Evolutionary conservation across 2,329 filamentous ascomycete genomes (phyloP).

Genomic region (Blastomyces silverae): DNA sequence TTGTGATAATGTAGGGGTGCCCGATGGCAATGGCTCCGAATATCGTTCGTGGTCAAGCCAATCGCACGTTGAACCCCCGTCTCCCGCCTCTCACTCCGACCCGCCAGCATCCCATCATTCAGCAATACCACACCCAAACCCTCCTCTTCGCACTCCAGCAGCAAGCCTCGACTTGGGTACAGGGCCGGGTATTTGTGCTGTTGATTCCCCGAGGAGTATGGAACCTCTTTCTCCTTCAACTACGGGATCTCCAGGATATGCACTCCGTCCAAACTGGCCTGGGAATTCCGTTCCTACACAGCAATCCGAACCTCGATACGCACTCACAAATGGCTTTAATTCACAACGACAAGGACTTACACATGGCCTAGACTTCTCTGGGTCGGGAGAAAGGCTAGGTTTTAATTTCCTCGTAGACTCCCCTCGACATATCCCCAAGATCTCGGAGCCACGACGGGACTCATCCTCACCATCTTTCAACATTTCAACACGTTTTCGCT

Average conservation of each 20-base stretch:
- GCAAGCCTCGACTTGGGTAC: constrained; percentile 16
- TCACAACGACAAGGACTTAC: constrained; percentile 40
- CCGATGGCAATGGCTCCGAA: background rate
- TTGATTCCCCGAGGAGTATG: constrained; percentile 32
- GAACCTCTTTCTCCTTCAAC: constrained; percentile 40
- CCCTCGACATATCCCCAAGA: constrained; percentile 49
- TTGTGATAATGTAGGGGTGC: constrained; percentile 1
- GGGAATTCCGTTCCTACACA: constrained; percentile 14
- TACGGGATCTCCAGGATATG: constrained; percentile 11
- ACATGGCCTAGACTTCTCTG: constrained; percentile 54
- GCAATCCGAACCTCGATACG: constrained; percentile 23
- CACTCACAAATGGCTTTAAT: constrained; percentile 39
- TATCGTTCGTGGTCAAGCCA: constrained; percentile 10
- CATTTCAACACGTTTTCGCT: constrained; percentile 24
- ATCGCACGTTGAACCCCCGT: constrained; percentile 13
- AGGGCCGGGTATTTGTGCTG: constrained; percentile 12
- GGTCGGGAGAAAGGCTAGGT: constrained; percentile 57
- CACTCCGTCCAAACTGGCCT: constrained; percentile 14
- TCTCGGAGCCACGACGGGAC: constrained; percentile 41
- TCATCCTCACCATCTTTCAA: constrained; percentile 25
- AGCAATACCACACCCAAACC: constrained; percentile 8
- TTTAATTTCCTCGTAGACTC: constrained; percentile 64
- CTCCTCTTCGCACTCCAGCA: constrained; percentile 16
- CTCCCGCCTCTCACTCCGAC: constrained; percentile 18
- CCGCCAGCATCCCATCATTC: constrained; percentile 13